Evolutionary conservation across 2,329 filamentous ascomycete genomes (phyloP).

Genomic region (Cercospora sojina): DNA sequence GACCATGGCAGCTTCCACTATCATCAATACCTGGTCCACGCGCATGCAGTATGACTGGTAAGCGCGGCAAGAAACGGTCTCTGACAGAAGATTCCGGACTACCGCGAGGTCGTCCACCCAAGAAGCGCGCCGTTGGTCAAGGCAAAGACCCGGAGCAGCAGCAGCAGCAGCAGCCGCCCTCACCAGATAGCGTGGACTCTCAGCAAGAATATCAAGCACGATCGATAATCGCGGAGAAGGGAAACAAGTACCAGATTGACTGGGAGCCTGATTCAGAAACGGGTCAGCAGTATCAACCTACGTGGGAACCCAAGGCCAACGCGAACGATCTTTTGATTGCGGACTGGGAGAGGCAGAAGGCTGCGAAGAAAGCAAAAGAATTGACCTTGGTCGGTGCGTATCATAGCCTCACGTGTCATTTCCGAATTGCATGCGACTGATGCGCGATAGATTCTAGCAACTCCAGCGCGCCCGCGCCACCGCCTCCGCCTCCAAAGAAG

Average conservation of each 20-base stretch:
- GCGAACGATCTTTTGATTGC: conserved; percentile 39
- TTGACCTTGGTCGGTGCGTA: neutral
- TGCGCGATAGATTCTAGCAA: neutral
- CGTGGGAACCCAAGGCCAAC: conserved; percentile 51
- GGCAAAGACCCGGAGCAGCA: neutral
- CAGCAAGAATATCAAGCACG: conserved; percentile 31
- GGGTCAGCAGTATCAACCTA: conserved; percentile 49
- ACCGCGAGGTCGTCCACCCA: conserved; percentile 4
- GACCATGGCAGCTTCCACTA: conserved; percentile 1
- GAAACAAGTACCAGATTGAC: conserved; percentile 53
- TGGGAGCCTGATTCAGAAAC: conserved; percentile 57
- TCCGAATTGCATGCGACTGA: too few relatives aligned
- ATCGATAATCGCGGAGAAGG: conserved; percentile 37
- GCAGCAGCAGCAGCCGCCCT: conserved; percentile 30
- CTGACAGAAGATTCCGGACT: conserved; percentile 5
- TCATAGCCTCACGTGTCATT: too few relatives aligned
- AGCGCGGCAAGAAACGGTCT: conserved; percentile 9
- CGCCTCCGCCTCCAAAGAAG: neutral
- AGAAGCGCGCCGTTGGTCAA: conserved; percentile 9
- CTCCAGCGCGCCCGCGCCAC: neutral
- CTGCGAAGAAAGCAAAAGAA: conserved; percentile 2
- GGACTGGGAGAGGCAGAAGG: conserved; percentile 39
- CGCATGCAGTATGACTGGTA: conserved; percentile 11
- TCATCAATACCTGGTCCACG: neutral
- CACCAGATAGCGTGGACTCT: conserved; percentile 32